A percentile compares a stretch with the other conserved stretches of the same genome.
Evolutionary conservation across 2,329 filamentous ascomycete species (phyloP).

Genomic region (Pseudopithomyces chartarum): DNA sequence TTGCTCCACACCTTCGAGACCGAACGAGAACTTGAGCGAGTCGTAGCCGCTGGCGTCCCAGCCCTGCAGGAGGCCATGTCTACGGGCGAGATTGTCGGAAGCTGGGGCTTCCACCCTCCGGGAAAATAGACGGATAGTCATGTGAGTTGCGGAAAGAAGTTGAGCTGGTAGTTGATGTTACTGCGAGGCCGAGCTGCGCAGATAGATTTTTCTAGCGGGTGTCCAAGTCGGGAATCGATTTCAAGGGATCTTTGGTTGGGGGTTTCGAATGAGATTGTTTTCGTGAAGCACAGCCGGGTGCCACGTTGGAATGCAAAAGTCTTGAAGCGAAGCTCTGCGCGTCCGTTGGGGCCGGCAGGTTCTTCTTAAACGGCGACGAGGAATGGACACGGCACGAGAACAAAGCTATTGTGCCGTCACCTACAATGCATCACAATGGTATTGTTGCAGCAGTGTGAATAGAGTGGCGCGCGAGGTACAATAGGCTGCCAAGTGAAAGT

Average conservation of each 20-base stretch:
- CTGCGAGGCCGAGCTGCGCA: background rate
- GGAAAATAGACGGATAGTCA: constrained; percentile 32
- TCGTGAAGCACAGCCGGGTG: constrained; percentile 13
- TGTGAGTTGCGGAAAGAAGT: constrained; percentile 14
- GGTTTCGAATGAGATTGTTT: background rate
- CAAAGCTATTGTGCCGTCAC: constrained; percentile 28
- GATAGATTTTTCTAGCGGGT: background rate
- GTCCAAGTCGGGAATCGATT: background rate
- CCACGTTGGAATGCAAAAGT: constrained; percentile 2
- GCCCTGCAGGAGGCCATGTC: constrained; percentile 33
- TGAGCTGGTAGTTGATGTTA: background rate
- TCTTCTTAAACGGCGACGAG: constrained; percentile 22
- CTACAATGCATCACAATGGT: constrained; percentile 37
- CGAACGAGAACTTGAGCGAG: constrained; percentile 47
- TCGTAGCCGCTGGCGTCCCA: constrained; percentile 38
- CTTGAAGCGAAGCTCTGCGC: constrained; percentile 2
- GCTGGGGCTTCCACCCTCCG: constrained; percentile 23
- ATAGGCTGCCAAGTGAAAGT: background rate
- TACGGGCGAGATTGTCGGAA: constrained; percentile 10
- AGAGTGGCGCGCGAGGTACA: background rate
- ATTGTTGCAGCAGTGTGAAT: background rate
- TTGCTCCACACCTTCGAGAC: constrained; percentile 56
- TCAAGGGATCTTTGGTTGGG: background rate
- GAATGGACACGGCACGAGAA: constrained; percentile 24
- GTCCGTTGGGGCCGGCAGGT: constrained; percentile 2